Percentiles rank a stretch among this genome's conserved stretches.
Conservation (phyloP, 192 early-diverging fungal species). For the Phycomyces blakesleeanus region DNA sequence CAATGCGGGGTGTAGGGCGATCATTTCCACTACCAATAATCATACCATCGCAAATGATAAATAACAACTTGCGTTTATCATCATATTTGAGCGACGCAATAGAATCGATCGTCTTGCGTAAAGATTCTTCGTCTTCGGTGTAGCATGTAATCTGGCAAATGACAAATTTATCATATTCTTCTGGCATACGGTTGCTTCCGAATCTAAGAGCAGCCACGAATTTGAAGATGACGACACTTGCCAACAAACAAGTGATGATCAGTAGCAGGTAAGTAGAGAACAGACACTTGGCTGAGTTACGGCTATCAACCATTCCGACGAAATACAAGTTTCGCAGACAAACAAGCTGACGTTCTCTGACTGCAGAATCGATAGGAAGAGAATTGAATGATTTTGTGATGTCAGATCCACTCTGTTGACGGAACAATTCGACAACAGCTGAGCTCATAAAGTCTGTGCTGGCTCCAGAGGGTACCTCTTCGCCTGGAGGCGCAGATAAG, state of each 20-base stretch:
- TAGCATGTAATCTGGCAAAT: constrained; percentile 96
- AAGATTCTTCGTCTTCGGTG: constrained; percentile 85
- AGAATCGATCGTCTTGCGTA: constrained; percentile 82
- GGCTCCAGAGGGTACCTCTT: constrained; percentile 26
- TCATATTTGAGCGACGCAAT: constrained; percentile 76
- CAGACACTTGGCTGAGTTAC: constrained; percentile 52
- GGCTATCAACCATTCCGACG: constrained; percentile 64
- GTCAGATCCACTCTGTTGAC: constrained; percentile 45
- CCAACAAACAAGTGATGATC: constrained; percentile 60
- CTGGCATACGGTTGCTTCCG: constrained; percentile 60
- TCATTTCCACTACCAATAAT: constrained; percentile 98
- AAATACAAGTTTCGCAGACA: constrained; percentile 66
- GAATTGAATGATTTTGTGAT: constrained; percentile 42
- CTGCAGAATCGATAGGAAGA: constrained; percentile 4
- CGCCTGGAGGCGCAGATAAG: constrained; percentile 25
- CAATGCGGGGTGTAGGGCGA: constrained; percentile 89
- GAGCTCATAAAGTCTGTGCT: constrained; percentile 42
- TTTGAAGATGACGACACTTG: constrained; percentile 69
- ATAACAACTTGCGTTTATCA: constrained; percentile 86
- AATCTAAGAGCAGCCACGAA: constrained; percentile 82
- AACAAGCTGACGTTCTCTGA: constrained; percentile 32
- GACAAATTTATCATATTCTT: constrained; percentile 95
- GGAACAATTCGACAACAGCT: constrained; percentile 38
- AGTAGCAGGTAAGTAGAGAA: constrained; percentile 69
- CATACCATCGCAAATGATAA: constrained; percentile 89